These are phyloP conservation scores for Diaporthe sp. DNA, from an alignment of 2,329 filamentous ascomycete species.

Conservation along the genomic window DNA sequence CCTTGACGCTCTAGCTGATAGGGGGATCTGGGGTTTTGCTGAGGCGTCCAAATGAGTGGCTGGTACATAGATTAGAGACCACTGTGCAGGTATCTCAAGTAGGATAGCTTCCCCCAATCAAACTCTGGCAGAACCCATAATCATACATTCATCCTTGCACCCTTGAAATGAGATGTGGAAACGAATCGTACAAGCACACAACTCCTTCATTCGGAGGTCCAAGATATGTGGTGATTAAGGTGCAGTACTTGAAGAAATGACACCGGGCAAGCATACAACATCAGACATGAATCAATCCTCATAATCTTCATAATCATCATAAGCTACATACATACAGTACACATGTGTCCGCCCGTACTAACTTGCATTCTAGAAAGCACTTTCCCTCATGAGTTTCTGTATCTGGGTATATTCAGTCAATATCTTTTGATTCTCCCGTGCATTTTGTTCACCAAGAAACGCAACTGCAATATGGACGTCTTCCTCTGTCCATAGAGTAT, in stretches of 20 bases:
- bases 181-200: not conserved
- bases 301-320: constrained; percentile 29
- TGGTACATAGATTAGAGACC: not conserved
- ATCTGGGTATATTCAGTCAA: constrained; percentile 36
- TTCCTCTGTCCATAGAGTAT: not conserved
- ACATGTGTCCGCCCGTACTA: constrained; percentile 14
- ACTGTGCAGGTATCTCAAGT: not conserved
- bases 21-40: not conserved
- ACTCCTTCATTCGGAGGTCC: too few relatives aligned
- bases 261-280: not conserved
- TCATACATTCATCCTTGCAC: not conserved
- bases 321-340: constrained; percentile 29
- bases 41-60: not conserved
- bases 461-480: not conserved
- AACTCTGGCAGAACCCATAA: constrained; percentile 3
- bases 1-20: not conserved
- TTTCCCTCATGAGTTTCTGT: constrained; percentile 9
- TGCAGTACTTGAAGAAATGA: too few relatives aligned
- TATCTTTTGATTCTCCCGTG: not conserved
- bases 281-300: not conserved
- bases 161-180: not conserved
- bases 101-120: not conserved
- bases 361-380: constrained; percentile 30
- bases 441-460: constrained; percentile 3
- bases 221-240: not conserved